Evolutionary conservation across 2,329 filamentous ascomycete genomes (phyloP).

Genomic region (Penicillium freii): DNA sequence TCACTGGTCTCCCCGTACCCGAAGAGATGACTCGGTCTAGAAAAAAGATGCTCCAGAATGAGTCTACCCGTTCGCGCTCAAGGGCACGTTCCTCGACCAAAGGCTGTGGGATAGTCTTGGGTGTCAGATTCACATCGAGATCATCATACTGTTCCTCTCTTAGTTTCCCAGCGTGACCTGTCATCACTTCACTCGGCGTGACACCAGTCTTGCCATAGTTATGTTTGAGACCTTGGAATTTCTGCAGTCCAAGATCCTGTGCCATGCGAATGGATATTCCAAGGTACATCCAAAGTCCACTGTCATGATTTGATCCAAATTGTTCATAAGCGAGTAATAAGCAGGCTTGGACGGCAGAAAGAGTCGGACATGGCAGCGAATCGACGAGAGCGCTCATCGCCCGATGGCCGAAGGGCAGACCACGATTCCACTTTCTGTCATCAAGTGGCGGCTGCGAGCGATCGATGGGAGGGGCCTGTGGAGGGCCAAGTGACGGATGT

Average conservation of each 20-base stretch:
- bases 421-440: constrained; percentile 61
- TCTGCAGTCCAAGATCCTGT: constrained; percentile 76
- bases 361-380: constrained; percentile 76
- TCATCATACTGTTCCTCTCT: constrained; percentile 48
- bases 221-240: constrained; percentile 68
- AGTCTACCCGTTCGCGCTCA: constrained; percentile 79
- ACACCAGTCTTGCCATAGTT: constrained; percentile 55
- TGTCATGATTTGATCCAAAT: constrained; percentile 84
- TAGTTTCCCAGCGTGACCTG: constrained; percentile 40
- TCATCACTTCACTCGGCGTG: constrained; percentile 56
- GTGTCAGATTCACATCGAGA: constrained; percentile 34
- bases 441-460: constrained; percentile 33
- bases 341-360: constrained; percentile 80
- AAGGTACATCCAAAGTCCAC: constrained; percentile 90
- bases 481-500: constrained; percentile 52
- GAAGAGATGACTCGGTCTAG: constrained; percentile 85
- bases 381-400: constrained; percentile 81
- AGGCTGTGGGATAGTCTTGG: constrained; percentile 35
- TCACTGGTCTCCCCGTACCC: constrained; percentile 79
- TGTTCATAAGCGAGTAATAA: constrained; percentile 83
- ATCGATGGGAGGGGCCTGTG: constrained; percentile 53
- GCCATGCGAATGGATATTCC: constrained; percentile 83
- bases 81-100: constrained; percentile 60
- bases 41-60: constrained; percentile 87
- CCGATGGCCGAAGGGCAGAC: constrained; percentile 73